Conservation (phyloP, 305 asterid species). For the Ajuga reptans region DNA sequence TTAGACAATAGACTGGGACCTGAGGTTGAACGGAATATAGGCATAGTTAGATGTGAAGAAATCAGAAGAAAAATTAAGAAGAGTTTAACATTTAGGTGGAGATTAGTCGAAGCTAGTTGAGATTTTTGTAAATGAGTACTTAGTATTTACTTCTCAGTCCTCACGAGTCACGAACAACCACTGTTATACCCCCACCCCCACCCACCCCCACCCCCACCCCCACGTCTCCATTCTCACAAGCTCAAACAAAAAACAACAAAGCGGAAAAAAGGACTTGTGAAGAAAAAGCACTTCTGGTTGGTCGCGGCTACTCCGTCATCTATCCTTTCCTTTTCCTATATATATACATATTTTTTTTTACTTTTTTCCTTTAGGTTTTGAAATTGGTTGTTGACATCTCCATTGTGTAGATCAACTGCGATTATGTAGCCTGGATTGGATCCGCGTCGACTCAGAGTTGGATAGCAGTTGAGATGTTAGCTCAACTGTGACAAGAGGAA, state of each 20-base stretch:
- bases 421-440: conserved; percentile 25
- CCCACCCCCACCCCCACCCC: background rate
- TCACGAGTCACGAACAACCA: conserved; percentile 5
- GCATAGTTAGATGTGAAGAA: too few species aligned
- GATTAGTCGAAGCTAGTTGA: too few species aligned
- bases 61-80: too few species aligned
- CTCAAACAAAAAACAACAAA: conserved; percentile 11
- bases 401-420: conserved; percentile 31
- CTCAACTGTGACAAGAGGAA: conserved; percentile 21
- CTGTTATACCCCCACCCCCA: conserved; percentile 19
- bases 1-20: too few species aligned
- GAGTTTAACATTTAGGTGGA: too few species aligned
- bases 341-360: background rate
- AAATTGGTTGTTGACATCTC: conserved; percentile 10
- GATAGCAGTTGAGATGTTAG: conserved; percentile 29
- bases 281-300: conserved; percentile 31
- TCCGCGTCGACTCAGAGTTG: conserved; percentile 31
- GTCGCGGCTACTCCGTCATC: conserved; percentile 33
- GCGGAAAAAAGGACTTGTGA: conserved; percentile 20
- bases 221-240: background rate
- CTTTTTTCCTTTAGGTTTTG: background rate
- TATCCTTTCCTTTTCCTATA: background rate
- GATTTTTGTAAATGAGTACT: too few species aligned
- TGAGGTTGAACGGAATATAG: too few species aligned
- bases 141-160: too few species aligned